Base-by-base conservation (phyloP, 2,329 filamentous ascomycete species). In the Fusarium sublunatum region DNA sequence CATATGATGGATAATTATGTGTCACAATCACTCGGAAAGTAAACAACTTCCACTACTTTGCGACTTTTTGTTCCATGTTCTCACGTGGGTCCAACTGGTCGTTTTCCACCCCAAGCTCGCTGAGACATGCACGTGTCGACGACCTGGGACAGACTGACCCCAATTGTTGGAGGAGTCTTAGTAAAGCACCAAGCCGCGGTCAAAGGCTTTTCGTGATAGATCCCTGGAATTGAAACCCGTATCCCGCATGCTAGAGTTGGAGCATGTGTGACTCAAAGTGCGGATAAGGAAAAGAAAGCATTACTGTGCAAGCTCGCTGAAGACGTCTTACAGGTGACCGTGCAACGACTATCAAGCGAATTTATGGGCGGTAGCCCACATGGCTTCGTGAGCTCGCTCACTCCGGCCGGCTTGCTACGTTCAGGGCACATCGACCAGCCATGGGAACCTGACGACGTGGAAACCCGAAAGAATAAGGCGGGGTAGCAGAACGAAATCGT, bases 261-360 rank as follows among this genome's bases (percentile, higher is more conserved):
- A 62, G 13, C 15, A 38, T 48, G 59, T 61, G 41, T 49, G 15
- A 62, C 61, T 42, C 25, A 29, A 35, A 39, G 38, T 44, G 58
- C 50, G 65, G 58, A 53, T 41, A 42, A 25, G 43, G 58, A 49
- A 63, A 65, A 61, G 47, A 63, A 65, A 61, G 47, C 34, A 52
- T 43, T 55, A 46, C 40, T 45, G 58, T 60, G 49, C 47, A 48
- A 67, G 58, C 39, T 65, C 46, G 52, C 64, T 63, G 55, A 54
- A 58, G 47, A 53, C 39, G 69, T 70, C 43, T 58, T 53, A 69
- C 58, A 52, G 52, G 51, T 39, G 36, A 48, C 58, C 52, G 65
- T 70, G 57, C 45, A 43, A 68, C 67, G 35, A 40, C 38, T 42
- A 40, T 64, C 67, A 68, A 71, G 69, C 69, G 69, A 71, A 61